These are phyloP conservation scores for Auxenochlorella protothecoides DNA, from an alignment of 139 green algal genomes.

Conservation along the genomic window DNA sequence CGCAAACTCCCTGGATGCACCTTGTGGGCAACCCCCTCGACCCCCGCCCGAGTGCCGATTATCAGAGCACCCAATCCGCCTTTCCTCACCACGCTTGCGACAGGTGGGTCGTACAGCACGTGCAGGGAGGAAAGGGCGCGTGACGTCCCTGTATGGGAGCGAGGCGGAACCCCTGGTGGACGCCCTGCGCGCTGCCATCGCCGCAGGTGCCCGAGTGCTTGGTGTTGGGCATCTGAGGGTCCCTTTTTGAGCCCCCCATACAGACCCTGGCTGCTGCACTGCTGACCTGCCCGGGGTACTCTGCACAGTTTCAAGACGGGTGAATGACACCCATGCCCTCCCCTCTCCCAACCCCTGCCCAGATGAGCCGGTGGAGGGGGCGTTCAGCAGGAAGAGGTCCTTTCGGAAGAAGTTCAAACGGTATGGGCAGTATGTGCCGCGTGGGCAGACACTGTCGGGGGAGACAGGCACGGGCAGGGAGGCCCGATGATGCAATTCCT, in stretches of 20 bases:
- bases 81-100: too few species aligned
- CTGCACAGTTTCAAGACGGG: too few species aligned
- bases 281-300: too few species aligned
- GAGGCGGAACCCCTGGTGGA: conserved; percentile 46
- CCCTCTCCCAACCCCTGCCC: background rate
- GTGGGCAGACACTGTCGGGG: conserved; percentile 25
- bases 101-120: conserved; percentile 62
- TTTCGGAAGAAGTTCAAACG: conserved; percentile 83
- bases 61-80: too few species aligned
- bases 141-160: conserved; percentile 70
- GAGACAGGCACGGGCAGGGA: too few species aligned
- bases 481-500: too few species aligned
- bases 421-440: conserved; percentile 71
- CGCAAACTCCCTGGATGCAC: too few species aligned
- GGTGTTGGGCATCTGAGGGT: background rate
- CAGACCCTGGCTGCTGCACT: background rate
- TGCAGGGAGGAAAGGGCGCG: conserved; percentile 55
- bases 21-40: too few species aligned
- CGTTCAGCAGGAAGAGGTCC: conserved; percentile 84
- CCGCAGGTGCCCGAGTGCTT: conserved; percentile 35
- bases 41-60: too few species aligned
- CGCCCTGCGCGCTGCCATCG: conserved; percentile 48
- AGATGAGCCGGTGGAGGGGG: conserved; percentile 66
- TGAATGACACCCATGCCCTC: too few species aligned
- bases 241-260: too few species aligned